Percentiles rank a stretch among this genome's conserved stretches.
phyloP scores from a whole-genome alignment of 2,329 filamentous ascomycete genomes.

The Colletotrichum sp. region DNA sequence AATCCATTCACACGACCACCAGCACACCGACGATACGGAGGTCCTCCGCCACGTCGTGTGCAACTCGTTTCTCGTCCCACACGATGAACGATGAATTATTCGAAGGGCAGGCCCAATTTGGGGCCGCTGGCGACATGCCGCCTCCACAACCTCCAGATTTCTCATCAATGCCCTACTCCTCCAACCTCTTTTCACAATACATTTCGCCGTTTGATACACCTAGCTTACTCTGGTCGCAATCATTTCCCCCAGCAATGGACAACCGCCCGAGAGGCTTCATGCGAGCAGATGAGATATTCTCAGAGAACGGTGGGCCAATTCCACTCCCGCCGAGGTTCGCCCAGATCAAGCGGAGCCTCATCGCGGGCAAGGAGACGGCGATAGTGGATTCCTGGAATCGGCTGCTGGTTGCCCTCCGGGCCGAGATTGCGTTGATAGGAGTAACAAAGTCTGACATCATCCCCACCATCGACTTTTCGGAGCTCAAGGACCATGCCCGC shows the following conservation, averaged over 20 bases:
- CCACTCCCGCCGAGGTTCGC: constrained; percentile 65
- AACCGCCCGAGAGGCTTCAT: constrained; percentile 18
- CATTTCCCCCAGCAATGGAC: constrained; percentile 17
- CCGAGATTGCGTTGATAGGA: constrained; percentile 58
- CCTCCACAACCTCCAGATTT: background rate
- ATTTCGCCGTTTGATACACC: constrained; percentile 22
- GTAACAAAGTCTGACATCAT: constrained; percentile 56
- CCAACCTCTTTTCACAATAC: constrained; percentile 10
- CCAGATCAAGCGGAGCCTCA: constrained; percentile 59
- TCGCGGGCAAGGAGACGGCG: constrained; percentile 58
- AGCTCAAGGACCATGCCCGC: constrained; percentile 51
- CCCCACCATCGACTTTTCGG: constrained; percentile 59
- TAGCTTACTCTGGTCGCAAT: constrained; percentile 23
- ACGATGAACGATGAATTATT: constrained; percentile 9
- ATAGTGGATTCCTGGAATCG: constrained; percentile 61
- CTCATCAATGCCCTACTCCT: constrained; percentile 7
- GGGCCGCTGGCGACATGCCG: background rate
- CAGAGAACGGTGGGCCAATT: constrained; percentile 32
- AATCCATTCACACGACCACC: constrained; percentile 2
- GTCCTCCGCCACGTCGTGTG: background rate
- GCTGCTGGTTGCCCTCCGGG: constrained; percentile 54
- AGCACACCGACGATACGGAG: background rate
- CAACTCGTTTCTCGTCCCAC: background rate
- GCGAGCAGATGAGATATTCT: constrained; percentile 17
- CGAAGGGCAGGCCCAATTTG: background rate